Base-by-base conservation (phyloP, 2,329 filamentous ascomycete species). In the Bimuria novae-zelandiae region DNA sequence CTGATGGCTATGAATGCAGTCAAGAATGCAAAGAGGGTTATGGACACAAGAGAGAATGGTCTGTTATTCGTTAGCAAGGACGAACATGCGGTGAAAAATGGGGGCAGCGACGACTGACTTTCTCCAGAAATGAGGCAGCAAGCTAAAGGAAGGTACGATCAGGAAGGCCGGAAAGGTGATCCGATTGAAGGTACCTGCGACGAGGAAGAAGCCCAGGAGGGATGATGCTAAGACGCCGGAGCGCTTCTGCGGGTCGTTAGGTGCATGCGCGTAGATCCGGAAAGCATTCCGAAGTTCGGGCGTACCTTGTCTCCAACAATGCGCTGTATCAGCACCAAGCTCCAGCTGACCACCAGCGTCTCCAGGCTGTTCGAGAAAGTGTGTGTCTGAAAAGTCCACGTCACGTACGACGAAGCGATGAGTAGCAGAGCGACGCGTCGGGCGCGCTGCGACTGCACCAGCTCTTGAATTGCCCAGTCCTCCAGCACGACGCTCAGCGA, bases 281-380 rank as follows among this genome's bases (percentile, higher is more conserved):
- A 59, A 55, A 14, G 56, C 60, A 61, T 64, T 63, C 63, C 61
- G 65, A 51, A 54, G 55, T 12, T 11, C 47, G 53, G 47, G 39
- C 83, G 40, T 80, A 94, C 91, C 77, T 88, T 89, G 67, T 88
- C 85, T 61, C 88, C 86, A 40, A 89, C 80, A 62, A 97, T 94
- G 70, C 93, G 87, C 74, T 90, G 86, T 56, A 97, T 92, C 72
- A 99, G 77, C 42, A 97, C 92, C 73, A 99, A 77, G 68, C 89
- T 92, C 94, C 94, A 99, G 49, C 90, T 84, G 46, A 99, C 92
- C 45, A 93, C 83, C 63, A 99, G 79, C 2, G 94, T 97, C 78
- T 99, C 94, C 61, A 97, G 84, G 56, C 93, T 95, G 76, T 99
- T 99, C 58, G 93, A 97, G 74, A 99, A 97, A 11, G 94, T 97